Evolutionary conservation across 73 alveolate genomes (phyloP).

Genomic region (Paramecium primaurelia): DNA sequence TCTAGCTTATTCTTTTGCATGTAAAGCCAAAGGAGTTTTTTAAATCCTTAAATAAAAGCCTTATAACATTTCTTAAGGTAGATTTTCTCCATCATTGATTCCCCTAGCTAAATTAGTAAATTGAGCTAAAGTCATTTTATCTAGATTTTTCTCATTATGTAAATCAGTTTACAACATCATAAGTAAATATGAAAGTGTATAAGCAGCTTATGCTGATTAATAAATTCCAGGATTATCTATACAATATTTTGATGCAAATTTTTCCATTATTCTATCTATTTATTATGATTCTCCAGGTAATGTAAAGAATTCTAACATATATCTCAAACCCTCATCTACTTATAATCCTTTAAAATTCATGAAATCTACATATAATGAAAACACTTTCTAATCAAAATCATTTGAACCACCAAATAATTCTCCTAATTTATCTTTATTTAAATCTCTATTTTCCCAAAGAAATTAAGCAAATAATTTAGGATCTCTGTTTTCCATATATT

Average conservation of each 20-base stretch:
- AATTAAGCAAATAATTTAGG: conserved; percentile 30
- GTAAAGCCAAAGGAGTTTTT: conserved; percentile 88
- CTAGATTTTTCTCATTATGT: conserved; percentile 89
- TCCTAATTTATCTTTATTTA: conserved; percentile 84
- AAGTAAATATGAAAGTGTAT: conserved; percentile 83
- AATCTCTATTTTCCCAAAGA: conserved; percentile 44
- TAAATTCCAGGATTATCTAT: conserved; percentile 86
- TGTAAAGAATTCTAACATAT: neutral
- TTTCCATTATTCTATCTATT: conserved; percentile 96
- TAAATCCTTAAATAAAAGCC: conserved; percentile 83
- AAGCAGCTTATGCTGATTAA: conserved; percentile 87
- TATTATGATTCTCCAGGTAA: conserved; percentile 99
- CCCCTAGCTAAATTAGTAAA: conserved; percentile 80
- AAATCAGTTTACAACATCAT: conserved; percentile 97
- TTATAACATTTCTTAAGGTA: conserved; percentile 76
- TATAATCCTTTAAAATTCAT: conserved; percentile 81
- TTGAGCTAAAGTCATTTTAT: conserved; percentile 82
- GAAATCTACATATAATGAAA: conserved; percentile 81
- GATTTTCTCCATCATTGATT: conserved; percentile 74
- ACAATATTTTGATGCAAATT: conserved; percentile 90
- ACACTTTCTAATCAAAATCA: conserved; percentile 83
- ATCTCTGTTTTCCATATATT: conserved; percentile 20
- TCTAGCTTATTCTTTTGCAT: conserved; percentile 91
- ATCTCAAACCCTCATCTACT: conserved; percentile 86
- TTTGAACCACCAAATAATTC: conserved; percentile 92